Conservation (phyloP, 2,329 filamentous ascomycete species). For the Colletotrichum brevisporum region DNA sequence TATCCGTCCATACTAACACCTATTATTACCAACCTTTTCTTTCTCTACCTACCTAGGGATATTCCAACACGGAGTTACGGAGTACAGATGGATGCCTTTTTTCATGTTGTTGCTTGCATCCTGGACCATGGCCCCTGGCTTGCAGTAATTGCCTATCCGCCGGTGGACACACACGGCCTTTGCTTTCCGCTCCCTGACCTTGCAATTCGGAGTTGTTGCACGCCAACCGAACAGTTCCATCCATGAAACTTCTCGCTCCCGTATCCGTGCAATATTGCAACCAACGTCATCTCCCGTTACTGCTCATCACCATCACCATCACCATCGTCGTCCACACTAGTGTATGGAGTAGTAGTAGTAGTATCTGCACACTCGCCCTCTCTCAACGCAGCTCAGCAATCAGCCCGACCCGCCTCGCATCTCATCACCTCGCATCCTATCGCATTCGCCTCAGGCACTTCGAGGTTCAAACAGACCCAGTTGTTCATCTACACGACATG, state of each 20-base stretch:
- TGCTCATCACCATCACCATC: constrained; percentile 21
- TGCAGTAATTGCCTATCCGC: constrained; percentile 1
- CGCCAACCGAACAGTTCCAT: constrained; percentile 16
- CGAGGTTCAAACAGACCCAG: constrained; percentile 18
- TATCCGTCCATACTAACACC: too few species aligned
- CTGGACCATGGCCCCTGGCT: background rate
- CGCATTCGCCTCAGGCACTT: constrained; percentile 15
- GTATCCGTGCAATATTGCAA: constrained; percentile 28
- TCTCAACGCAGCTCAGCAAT: constrained; percentile 1
- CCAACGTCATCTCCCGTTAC: constrained; percentile 29
- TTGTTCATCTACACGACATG: constrained; percentile 10
- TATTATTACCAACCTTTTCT: too few species aligned
- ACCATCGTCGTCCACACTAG: too few species aligned
- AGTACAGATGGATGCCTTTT: too few species aligned
- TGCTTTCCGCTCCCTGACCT: constrained; percentile 15
- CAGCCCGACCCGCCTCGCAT: constrained; percentile 11
- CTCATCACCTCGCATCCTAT: background rate
- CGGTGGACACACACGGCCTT: background rate
- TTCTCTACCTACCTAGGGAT: too few species aligned
- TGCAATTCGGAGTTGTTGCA: constrained; percentile 8
- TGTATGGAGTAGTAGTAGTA: too few species aligned
- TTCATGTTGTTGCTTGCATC: too few species aligned
- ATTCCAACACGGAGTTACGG: too few species aligned
- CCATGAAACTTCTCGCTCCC: constrained; percentile 30
- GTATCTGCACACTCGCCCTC: background rate